These are phyloP conservation scores for Pisolithus sp. DNA, from an alignment of 768 basidiomycete species.

Conservation along the genomic window DNA sequence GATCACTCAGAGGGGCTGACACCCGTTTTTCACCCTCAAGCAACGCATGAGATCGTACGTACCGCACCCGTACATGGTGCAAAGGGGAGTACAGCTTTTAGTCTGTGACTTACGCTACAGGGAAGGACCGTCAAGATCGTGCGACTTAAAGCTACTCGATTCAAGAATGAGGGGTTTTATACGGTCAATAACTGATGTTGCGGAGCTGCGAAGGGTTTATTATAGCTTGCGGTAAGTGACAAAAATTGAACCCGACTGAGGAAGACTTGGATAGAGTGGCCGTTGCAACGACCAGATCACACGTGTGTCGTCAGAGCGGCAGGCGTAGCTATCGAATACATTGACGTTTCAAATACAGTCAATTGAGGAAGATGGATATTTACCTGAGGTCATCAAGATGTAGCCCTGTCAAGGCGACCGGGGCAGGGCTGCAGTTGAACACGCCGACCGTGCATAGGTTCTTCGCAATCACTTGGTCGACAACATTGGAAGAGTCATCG, in stretches of 20 bases:
- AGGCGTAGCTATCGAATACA: constrained; percentile 19
- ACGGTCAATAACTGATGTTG: neutral
- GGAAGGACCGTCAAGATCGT: too few relatives aligned
- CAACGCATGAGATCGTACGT: too few relatives aligned
- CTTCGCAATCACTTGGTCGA: constrained; percentile 23
- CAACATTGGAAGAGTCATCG: constrained; percentile 22
- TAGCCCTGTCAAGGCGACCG: constrained; percentile 19
- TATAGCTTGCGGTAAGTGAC: neutral
- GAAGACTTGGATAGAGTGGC: constrained; percentile 25
- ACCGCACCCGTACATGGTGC: too few relatives aligned
- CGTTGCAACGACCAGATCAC: constrained; percentile 22
- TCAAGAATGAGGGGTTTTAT: neutral
- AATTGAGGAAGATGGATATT: neutral
- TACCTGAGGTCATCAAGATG: neutral
- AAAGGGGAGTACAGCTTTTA: too few relatives aligned
- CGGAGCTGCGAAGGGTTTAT: neutral
- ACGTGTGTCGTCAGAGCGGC: constrained; percentile 20
- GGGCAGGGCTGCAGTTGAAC: constrained; percentile 27
- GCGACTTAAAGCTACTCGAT: too few relatives aligned
- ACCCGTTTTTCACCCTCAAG: too few relatives aligned
- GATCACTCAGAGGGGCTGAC: too few relatives aligned
- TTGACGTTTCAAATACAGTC: neutral
- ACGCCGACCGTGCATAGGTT: constrained; percentile 27
- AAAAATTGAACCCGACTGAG: constrained; percentile 11
- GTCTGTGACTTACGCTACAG: too few relatives aligned